Evolutionary conservation across 163 green algal species (phyloP).

Genomic region (Chlorella variabilis): DNA sequence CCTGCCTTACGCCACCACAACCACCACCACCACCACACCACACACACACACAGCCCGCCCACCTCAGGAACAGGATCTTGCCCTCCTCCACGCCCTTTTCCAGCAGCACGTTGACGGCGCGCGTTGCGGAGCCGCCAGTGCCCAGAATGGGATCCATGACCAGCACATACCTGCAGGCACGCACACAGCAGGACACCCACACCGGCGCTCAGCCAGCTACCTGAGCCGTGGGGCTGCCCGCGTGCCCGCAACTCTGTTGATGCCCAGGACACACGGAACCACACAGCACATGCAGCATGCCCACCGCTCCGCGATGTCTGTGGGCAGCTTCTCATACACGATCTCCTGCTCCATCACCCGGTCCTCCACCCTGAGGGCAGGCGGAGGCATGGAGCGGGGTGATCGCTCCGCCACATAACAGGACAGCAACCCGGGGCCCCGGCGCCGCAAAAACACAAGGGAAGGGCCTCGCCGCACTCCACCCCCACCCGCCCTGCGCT

Average conservation of each 20-base stretch:
- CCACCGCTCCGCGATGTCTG: slow-evolving; percentile 86
- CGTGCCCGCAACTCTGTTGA: too few relatives aligned
- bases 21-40: too few relatives aligned
- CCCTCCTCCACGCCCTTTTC: slow-evolving; percentile 86
- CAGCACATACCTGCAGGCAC: slow-evolving; percentile 78
- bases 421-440: too few relatives aligned
- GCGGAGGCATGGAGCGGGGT: background rate
- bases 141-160: slow-evolving; percentile 97
- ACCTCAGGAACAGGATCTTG: slow-evolving; percentile 92
- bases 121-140: slow-evolving; percentile 84
- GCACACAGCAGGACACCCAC: too few relatives aligned
- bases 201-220: too few relatives aligned
- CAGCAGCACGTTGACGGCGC: slow-evolving; percentile 86
- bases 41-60: background rate
- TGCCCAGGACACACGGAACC: too few relatives aligned
- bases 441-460: too few relatives aligned
- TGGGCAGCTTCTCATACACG: slow-evolving; percentile 56
- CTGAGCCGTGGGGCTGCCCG: too few relatives aligned
- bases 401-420: too few relatives aligned
- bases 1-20: too few relatives aligned
- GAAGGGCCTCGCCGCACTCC: too few relatives aligned
- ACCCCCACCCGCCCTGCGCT: too few relatives aligned
- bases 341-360: slow-evolving; percentile 46
- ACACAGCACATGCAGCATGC: background rate
- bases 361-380: slow-evolving; percentile 18